Conservation (phyloP, 345 rosid species). For the Rubroshorea leprosula region DNA sequence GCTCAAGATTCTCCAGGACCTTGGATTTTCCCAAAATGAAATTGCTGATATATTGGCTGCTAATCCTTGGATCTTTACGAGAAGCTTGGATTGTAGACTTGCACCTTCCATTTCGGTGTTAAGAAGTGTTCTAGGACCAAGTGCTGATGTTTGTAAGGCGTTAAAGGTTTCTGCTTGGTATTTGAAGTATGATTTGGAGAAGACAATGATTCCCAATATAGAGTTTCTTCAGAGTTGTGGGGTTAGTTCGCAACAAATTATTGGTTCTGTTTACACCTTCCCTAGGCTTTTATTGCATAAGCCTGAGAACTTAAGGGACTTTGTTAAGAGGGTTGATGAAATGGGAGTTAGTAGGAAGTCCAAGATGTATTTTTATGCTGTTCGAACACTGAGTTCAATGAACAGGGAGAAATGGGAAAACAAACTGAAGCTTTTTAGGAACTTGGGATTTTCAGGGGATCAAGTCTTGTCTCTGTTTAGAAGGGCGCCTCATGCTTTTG, state of each 20-base stretch:
- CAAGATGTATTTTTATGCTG: conserved; percentile 21
- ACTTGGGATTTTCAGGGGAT: conserved; percentile 28
- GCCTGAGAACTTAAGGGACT: conserved; percentile 16
- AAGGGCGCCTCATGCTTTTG: conserved; percentile 27
- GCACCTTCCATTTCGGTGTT: conserved; percentile 13
- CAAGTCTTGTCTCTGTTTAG: conserved; percentile 20
- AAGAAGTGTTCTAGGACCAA: conserved; percentile 22
- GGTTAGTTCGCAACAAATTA: conserved; percentile 19
- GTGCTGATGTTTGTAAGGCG: conserved; percentile 8
- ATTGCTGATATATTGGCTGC: conserved; percentile 15
- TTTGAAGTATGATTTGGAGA: conserved; percentile 23
- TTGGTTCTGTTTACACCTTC: conserved; percentile 1
- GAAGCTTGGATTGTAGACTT: conserved; percentile 17
- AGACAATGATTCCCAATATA: conserved; percentile 27
- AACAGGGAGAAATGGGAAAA: conserved; percentile 25
- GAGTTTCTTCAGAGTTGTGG: conserved; percentile 23
- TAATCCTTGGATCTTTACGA: conserved; percentile 26
- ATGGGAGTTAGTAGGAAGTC: conserved; percentile 28
- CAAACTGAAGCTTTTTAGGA: conserved; percentile 24
- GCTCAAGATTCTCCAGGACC: conserved; percentile 21
- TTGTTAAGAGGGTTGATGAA: conserved; percentile 26
- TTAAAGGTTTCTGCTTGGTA: conserved; percentile 20
- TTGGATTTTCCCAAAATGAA: conserved; percentile 16
- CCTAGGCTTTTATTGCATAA: conserved; percentile 20
- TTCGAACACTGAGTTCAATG: conserved; percentile 27